Evolutionary conservation across 129 eudicot genomes (phyloP), one percentile per base, ranked within the genome.

Genomic region (Lactuca sativa): DNA sequence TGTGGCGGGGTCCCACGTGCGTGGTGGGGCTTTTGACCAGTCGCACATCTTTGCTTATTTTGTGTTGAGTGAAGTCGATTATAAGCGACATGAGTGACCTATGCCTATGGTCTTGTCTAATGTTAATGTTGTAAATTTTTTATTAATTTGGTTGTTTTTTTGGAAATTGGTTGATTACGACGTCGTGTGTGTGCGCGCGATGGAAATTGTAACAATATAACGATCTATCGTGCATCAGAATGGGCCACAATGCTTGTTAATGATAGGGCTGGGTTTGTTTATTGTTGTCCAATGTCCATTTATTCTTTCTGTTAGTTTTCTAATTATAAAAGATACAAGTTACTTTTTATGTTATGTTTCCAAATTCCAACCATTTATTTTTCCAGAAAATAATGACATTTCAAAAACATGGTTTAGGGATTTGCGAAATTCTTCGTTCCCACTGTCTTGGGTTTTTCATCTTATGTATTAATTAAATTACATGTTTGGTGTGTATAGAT

Each of bases 1-100:
- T 70, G 81, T 77, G 80, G 56, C 15, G 75, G 34, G 75, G 34
- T 41, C 80, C 80, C 80, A 76, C 80, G 80, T 76, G 70, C 53
- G 38, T 61, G 56, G 30, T 44, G 66, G 52, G 21, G 38, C 54
- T 62, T 62, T 77, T 69, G 81, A 77, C 81, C 65, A 69, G 43
- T n/a, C 53, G 62, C 62, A 43, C 18, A 67, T 48, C 34, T 69
- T 71, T 60, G 58, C 81, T 69, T 69, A 77, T 77, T 77, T 77
- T 70, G 71, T 77, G 81, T 76, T 69, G 44, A 55, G 71, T 77
- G 81, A 77, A 77, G 59, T 70, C 59, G 53, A 54, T 70, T 62
- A 7, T 54, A 70, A 77, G 81, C 71, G 81, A 77, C 81, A 77
- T 56, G 34, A 31, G 71, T 77, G 81, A 77, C 81, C 62, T 62